Base-by-base conservation (phyloP, 768 basidiomycete genomes). In the Tulasnella sp. region DNA sequence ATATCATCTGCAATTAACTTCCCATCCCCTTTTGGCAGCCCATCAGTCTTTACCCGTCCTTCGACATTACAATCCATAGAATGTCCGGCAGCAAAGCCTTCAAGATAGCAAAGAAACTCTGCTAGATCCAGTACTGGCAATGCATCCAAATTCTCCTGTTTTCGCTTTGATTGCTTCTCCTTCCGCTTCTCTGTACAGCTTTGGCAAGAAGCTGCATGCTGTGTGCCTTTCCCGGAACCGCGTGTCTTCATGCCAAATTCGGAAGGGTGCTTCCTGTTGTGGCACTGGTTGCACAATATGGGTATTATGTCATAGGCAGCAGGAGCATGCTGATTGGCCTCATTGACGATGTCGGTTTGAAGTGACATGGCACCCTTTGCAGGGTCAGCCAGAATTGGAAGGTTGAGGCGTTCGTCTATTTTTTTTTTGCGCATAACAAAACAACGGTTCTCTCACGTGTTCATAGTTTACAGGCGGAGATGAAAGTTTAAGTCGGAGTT, bases 121-220 rank as follows among this genome's bases (percentile, higher is more conserved):
- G 8, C 29, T 5, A 31, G 24, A 8, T 41, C 33, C 13, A 47
- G n/a, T 5, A 35, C 45, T 5, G 45, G 45, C 5, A 47, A 16
- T 33, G 4, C 5, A 5, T 43, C 16, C 32, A 20, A 39, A 28
- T 28, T 37, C 50, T 40, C 54, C 43, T 48, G 41, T 46, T 47
- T 56, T 22, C 25, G 24, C 53, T 46, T 37, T 28, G 15, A 13
- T 37, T n/a, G n/a, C 29, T 53, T 45, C 31, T 28, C 28, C 16
- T 13, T n/a, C 16, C 16, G 13, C 16, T 13, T 24, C 16, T 40
- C 56, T 13, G 45, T 46, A 44, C 53, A 41, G 24, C 44, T 24
- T 8, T 47, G 39, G 31, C 56, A 41, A 8, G 12, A 48, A n/a
- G 19, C 33, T 5, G 47, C 35, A n/a, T 24, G 29, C 24, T 35